Evolutionary conservation across 495 filamentous ascomycete species (phyloP).

Genomic region (Aspergillus ellipticus): DNA sequence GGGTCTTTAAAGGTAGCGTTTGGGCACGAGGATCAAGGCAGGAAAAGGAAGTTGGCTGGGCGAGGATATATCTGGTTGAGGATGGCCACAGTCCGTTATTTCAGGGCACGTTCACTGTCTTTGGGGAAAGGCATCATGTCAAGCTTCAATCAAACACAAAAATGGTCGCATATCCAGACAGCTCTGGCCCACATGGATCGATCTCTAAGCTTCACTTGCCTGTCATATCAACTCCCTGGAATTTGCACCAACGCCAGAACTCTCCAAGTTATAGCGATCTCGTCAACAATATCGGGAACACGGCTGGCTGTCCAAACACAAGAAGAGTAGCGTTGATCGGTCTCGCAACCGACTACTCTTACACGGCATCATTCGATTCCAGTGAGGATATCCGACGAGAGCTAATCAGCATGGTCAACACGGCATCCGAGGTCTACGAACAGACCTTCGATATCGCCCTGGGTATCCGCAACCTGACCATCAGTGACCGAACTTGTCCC

Average conservation of each 20-base stretch:
- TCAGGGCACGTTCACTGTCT: conserved; percentile 72
- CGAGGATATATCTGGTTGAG: conserved; percentile 63
- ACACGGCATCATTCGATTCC: conserved; percentile 61
- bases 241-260: background rate
- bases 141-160: background rate
- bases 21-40: background rate
- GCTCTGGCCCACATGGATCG: background rate
- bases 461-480: conserved; percentile 73
- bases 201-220: conserved; percentile 48
- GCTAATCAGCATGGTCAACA: conserved; percentile 73
- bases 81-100: conserved; percentile 75
- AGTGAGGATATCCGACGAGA: conserved; percentile 56
- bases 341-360: conserved; percentile 87
- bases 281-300: conserved; percentile 61
- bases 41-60: conserved; percentile 72
- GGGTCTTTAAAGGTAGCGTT: conserved; percentile 7
- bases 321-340: conserved; percentile 80
- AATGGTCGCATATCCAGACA: background rate
- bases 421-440: conserved; percentile 78
- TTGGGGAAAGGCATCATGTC: conserved; percentile 66
- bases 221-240: conserved; percentile 64
- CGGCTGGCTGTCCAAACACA: conserved; percentile 71
- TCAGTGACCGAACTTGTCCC: conserved; percentile 65
- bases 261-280: background rate
- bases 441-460: conserved; percentile 84